Evolutionary conservation across 2,329 filamentous ascomycete genomes (phyloP).

Genomic region (Colletotrichum falcatum): DNA sequence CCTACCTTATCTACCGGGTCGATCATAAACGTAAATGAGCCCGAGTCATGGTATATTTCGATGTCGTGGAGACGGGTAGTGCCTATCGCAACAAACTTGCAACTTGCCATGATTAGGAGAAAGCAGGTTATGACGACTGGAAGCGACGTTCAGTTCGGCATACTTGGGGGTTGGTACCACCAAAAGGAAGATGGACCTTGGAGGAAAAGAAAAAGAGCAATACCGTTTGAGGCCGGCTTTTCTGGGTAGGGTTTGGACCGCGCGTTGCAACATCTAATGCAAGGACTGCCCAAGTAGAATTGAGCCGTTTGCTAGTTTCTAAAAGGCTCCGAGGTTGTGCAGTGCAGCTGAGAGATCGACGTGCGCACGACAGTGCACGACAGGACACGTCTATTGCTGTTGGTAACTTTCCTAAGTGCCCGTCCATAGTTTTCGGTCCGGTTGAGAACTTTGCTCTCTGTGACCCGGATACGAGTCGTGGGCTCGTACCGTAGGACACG

Average conservation of each 20-base stretch:
- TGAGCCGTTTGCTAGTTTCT: not conserved
- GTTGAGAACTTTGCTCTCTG: not conserved
- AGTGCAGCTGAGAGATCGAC: not conserved
- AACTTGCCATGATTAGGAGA: not conserved
- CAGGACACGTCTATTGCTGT: not conserved
- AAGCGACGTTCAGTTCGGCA: not conserved
- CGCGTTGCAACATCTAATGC: not conserved
- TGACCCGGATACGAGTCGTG: not conserved
- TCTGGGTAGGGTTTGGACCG: not conserved
- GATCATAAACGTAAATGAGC: not conserved
- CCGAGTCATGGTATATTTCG: not conserved
- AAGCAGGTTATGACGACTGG: not conserved
- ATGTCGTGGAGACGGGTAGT: not conserved
- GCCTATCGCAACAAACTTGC: not conserved
- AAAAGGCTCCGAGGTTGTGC: not conserved
- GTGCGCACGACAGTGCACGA: not conserved
- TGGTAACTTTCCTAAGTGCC: not conserved
- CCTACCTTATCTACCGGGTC: not conserved
- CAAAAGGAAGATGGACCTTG: not conserved
- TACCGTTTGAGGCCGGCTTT: not conserved
- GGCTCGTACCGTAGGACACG: too few species aligned
- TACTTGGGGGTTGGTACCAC: not conserved
- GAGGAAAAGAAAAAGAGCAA: not conserved
- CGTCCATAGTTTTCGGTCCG: not conserved
- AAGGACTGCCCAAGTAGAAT: not conserved